Base-by-base conservation (phyloP, 768 basidiomycete genomes). In the Boletus bicolor region DNA sequence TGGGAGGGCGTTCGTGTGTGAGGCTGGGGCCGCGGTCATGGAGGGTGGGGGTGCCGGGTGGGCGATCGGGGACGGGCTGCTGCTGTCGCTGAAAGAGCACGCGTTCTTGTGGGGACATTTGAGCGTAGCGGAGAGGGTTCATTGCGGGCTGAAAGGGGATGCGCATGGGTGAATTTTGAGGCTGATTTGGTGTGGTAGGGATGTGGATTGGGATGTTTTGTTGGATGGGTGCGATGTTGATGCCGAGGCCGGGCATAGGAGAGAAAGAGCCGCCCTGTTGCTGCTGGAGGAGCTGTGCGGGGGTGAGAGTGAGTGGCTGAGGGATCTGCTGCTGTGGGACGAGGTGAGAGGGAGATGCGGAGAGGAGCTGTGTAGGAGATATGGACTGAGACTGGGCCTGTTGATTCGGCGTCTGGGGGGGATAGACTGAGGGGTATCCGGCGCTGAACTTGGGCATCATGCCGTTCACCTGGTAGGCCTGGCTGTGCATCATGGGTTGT, bases 231-330 rank as follows among this genome's bases (percentile, higher is more conserved):
- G 6, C 21, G 12, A 38, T 14, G 32, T 44, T 55, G 12, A 37
- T 24, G 15, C 14, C 44, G 44, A 58, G 44, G 1, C 19, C 26
- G 39, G 55, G n/a, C 34, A 64, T 58, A 10, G 54, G 39, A 45
- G 36, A 28, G 38, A 58, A 63, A 0, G 66, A 15, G 36, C 47
- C 56, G 8, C 58, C 53, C 49, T 72, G 68, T 42, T 75, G 74
- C 38, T 75, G 74, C 10, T 67, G 69, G 8, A 75, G 60, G 11
- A 75, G 63, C 48, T 75, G 74, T 0, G 74, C 72, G 10, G 74
- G 74, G 0, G 73, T 75, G 57, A 75, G 64, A 0, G 64, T 69
- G 54, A 68, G 66, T 21, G 60, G 46, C 41, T 61, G 62, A 5
- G 52, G 58, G 30, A 48, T 30, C 54, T 60, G 63, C 44, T 62